Evolutionary conservation across 441 rosid species (phyloP).

Genomic region (Pelargonium cotyledonis): DNA sequence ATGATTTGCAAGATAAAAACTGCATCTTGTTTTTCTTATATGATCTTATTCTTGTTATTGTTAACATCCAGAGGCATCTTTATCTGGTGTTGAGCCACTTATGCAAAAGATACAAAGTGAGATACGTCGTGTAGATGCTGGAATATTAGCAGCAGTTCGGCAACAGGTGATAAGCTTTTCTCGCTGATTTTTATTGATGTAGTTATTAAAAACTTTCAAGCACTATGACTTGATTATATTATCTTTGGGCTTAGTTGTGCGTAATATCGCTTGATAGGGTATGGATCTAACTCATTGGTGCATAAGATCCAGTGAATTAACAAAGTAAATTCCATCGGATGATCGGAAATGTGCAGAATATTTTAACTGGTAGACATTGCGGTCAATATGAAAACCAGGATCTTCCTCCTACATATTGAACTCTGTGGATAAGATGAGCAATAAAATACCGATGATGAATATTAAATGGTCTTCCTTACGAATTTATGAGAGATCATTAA

Average conservation of each 20-base stretch:
- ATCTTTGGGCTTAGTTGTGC: neutral
- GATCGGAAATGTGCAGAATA: neutral
- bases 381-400: neutral
- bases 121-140: conserved; percentile 88
- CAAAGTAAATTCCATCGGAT: neutral
- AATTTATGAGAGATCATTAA: neutral
- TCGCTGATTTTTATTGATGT: conserved; percentile 2
- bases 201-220: neutral
- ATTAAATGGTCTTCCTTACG: neutral
- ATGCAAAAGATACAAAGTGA: conserved; percentile 97
- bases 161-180: conserved; percentile 62
- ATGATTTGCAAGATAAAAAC: neutral
- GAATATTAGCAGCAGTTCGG: conserved; percentile 93
- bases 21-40: neutral
- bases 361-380: neutral
- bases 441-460: neutral
- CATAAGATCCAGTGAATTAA: neutral
- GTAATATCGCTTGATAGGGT: neutral
- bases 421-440: neutral
- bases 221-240: neutral
- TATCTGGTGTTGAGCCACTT: conserved; percentile 94
- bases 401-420: neutral
- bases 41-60: conserved; percentile 11
- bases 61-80: conserved; percentile 78
- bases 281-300: neutral